Base-by-base conservation (phyloP, 2,329 filamentous ascomycete species). In the Colletotrichum falcatum region DNA sequence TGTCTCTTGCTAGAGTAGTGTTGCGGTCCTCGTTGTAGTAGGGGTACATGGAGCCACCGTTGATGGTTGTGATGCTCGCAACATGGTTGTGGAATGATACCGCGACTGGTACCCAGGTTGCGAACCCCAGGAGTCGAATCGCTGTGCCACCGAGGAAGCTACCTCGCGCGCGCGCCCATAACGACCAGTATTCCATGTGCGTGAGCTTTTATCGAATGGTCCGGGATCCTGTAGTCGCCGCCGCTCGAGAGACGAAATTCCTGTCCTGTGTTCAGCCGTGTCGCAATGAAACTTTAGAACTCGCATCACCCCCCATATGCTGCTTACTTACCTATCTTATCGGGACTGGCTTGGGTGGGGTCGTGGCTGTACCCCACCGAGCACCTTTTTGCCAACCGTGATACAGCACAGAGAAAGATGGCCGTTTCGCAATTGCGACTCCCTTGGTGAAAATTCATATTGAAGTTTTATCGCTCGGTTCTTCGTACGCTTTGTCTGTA, bases 41-140 rank as follows among this genome's bases (percentile, higher is more conserved):
- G 1, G 93, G 93, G 65, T 91, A 91, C 93, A 96, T 96, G 26
- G 91, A 94, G 26, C 84, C 79, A 2, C 90, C 90, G 44, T 84
- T 83, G 70, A 92, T 87, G 68, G 82, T 81, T 4, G 86, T 86
- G 54, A 90, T 72, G 73, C 90, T 87, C 28, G 86, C 88, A 46
- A 92, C 85, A 75, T 90, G 84, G 42, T 86, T 82, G 75, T 91
- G 88, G 81, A 92, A 86, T 78, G 87, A 88, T 68, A 90, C 85
- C 59, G 88, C 81, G 18, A 88, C 85, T 1, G 90, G 90, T 30
- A 91, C 79, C 87, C 90, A 91, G 30, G 88, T 87, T 61, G 86
- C 85, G 70, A 89, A 82, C 59, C 84, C 83, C 73, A 89, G n/a
- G n/a, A 73, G 69, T 20, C 61, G 68, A 37, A 69, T 46, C 7